Evolutionary conservation across 139 green algal genomes (phyloP).

Genomic region (Monoraphidium neglectum): DNA sequence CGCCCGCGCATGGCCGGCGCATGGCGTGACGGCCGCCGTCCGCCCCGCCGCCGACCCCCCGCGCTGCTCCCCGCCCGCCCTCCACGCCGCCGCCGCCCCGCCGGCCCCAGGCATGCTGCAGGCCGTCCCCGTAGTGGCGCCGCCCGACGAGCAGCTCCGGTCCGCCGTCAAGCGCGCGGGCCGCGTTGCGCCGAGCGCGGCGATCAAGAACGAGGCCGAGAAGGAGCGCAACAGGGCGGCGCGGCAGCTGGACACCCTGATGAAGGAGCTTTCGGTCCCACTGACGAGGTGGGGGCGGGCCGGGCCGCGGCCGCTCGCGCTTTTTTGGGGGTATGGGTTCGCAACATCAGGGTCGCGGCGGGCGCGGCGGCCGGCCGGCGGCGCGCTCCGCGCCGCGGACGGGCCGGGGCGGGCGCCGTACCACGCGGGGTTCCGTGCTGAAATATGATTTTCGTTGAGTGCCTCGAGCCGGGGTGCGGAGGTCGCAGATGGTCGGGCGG

Average conservation of each 20-base stretch:
- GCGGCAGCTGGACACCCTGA: constrained; percentile 72
- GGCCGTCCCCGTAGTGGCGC: constrained; percentile 57
- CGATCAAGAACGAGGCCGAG: constrained; percentile 74
- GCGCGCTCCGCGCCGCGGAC: too few relatives aligned
- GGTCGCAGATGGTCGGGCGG: too few relatives aligned
- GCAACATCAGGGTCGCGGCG: too few relatives aligned
- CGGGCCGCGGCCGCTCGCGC: too few relatives aligned
- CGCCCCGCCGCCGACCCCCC: too few relatives aligned
- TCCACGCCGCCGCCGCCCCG: background rate
- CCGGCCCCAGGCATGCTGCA: constrained; percentile 52
- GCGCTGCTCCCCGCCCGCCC: background rate
- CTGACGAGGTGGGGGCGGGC: too few relatives aligned
- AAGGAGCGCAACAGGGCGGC: constrained; percentile 72
- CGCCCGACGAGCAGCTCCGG: constrained; percentile 63
- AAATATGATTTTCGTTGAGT: too few relatives aligned
- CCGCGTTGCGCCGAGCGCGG: constrained; percentile 18
- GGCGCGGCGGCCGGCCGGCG: too few relatives aligned
- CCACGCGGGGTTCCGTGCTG: too few relatives aligned
- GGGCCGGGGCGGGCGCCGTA: too few relatives aligned
- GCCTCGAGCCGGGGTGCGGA: too few relatives aligned
- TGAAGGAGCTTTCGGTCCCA: constrained; percentile 73
- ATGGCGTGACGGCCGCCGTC: background rate
- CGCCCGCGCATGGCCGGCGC: background rate
- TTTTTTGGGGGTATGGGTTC: too few relatives aligned
- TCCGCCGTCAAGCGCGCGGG: constrained; percentile 63